Percentiles rank a stretch among this genome's conserved stretches.
These are phyloP conservation scores for Rosa persica DNA, from an alignment of 306 rosid species.

Conservation along the genomic window DNA sequence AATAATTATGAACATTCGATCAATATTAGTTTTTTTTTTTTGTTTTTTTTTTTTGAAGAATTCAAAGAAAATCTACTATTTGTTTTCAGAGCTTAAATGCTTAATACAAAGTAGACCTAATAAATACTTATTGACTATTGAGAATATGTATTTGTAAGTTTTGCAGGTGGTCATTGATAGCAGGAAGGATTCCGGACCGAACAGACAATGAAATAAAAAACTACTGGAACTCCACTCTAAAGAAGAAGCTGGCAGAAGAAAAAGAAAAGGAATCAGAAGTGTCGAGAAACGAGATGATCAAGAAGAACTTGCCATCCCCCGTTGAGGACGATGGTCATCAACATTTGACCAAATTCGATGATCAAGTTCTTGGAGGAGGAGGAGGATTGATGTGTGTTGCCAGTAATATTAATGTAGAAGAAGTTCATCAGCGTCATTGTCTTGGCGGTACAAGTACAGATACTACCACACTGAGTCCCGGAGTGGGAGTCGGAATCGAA, in stretches of 20 bases:
- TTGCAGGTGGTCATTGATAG: conserved; percentile 31
- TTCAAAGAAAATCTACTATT: no score
- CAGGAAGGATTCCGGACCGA: conserved; percentile 38
- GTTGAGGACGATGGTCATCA: no score
- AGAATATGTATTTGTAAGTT: no score
- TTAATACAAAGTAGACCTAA: neutral
- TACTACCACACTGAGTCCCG: neutral
- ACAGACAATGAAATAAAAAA: conserved; percentile 42
- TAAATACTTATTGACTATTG: no score
- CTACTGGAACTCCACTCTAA: conserved; percentile 32
- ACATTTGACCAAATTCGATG: no score
- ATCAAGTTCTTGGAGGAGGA: neutral
- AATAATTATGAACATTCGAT: no score
- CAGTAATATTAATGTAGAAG: neutral
- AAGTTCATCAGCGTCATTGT: neutral
- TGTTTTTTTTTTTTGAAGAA: no score
- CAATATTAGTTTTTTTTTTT: no score
- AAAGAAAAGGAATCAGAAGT: neutral
- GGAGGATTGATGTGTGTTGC: neutral
- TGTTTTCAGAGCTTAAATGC: neutral
- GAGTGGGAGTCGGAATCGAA: neutral
- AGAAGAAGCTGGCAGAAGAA: conserved; percentile 4
- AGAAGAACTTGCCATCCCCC: neutral
- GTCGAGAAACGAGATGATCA: neutral
- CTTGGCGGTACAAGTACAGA: no score